Evolutionary conservation across 169 alveolate genomes (phyloP).

Genomic region (Cyclospora cayetanensis): DNA sequence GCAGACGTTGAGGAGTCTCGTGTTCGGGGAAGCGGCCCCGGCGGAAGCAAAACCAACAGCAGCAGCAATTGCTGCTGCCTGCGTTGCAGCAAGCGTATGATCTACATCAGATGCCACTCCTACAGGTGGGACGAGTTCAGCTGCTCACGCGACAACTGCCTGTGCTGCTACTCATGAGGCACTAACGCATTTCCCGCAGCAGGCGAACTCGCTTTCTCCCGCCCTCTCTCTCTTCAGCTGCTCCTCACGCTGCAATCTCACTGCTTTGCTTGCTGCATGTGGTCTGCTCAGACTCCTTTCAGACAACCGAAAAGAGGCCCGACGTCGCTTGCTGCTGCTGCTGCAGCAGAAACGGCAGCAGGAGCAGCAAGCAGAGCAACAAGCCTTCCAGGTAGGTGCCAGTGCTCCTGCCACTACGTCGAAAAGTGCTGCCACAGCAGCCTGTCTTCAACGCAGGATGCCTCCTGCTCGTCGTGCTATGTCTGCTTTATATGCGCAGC

Average conservation of each 20-base stretch:
- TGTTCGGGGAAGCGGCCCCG: background rate
- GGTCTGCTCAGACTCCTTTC: background rate
- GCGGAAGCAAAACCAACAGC: constrained; percentile 1
- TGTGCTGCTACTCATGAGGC: background rate
- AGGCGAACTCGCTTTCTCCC: no score
- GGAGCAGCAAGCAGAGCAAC: constrained; percentile 16
- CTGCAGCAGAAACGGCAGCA: constrained; percentile 24
- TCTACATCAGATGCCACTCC: background rate
- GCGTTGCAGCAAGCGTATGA: background rate
- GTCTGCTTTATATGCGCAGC: background rate
- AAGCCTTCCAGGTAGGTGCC: background rate
- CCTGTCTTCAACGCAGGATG: background rate
- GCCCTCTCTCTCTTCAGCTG: no score
- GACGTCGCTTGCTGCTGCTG: constrained; percentile 26
- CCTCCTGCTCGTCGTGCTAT: background rate
- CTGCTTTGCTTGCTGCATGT: background rate
- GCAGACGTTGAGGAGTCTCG: background rate
- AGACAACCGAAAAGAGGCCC: background rate
- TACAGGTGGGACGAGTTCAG: background rate
- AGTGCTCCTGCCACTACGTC: background rate
- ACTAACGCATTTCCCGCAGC: background rate
- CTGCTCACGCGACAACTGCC: constrained; percentile 13
- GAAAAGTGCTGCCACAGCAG: background rate
- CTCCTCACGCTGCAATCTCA: no score
- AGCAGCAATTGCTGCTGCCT: constrained; percentile 26